Evolutionary conservation across 2,329 filamentous ascomycete genomes (phyloP).

Genomic region (Fonsecaea nubica): DNA sequence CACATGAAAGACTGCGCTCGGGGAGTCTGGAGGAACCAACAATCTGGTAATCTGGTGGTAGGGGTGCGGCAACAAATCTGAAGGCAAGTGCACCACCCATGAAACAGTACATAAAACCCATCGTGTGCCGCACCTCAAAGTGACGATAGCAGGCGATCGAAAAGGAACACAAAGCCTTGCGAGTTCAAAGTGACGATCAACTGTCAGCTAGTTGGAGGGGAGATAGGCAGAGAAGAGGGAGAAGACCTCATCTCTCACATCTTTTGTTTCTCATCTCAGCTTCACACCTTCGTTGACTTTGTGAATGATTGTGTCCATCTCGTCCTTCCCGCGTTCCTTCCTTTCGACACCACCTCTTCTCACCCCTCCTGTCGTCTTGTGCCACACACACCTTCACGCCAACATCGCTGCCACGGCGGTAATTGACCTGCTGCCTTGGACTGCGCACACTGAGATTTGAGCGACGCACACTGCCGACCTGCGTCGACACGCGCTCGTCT

Average conservation of each 20-base stretch:
- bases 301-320: slow-evolving; percentile 13
- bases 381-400: slow-evolving; percentile 12
- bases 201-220: slow-evolving; percentile 7
- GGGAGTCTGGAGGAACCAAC: neutral
- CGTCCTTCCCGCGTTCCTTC: slow-evolving; percentile 21
- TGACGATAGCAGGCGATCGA: neutral
- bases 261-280: neutral
- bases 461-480: slow-evolving; percentile 22
- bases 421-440: slow-evolving; percentile 15
- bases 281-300: neutral
- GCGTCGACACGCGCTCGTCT: slow-evolving; percentile 29
- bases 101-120: slow-evolving; percentile 37
- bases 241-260: slow-evolving; percentile 3
- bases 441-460: slow-evolving; percentile 4
- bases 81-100: slow-evolving; percentile 25
- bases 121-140: slow-evolving; percentile 23
- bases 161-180: slow-evolving; percentile 11
- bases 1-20: neutral
- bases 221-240: neutral
- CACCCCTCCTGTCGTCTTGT: slow-evolving; percentile 21
- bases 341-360: slow-evolving; percentile 13
- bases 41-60: slow-evolving; percentile 1
- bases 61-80: slow-evolving; percentile 21
- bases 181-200: slow-evolving; percentile 7
- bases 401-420: slow-evolving; percentile 9